These are phyloP conservation scores for Podaxis sp. DNA, from an alignment of 768 basidiomycete genomes.

Conservation along the genomic window DNA sequence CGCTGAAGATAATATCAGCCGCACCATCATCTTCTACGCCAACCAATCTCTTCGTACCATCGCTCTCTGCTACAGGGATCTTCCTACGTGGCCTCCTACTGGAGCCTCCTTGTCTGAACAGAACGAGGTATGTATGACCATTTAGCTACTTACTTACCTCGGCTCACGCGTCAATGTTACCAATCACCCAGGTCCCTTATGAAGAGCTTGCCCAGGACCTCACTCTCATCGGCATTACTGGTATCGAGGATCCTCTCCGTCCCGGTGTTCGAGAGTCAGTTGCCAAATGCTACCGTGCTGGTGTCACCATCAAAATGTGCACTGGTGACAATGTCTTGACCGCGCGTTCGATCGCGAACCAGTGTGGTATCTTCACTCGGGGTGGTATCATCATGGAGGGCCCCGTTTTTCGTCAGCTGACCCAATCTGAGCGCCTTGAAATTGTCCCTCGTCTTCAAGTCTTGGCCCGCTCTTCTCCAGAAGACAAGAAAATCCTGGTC, in stretches of 20 bases:
- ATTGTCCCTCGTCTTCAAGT: slow-evolving; percentile 93
- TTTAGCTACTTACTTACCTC: slow-evolving; percentile 11
- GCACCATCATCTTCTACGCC: slow-evolving; percentile 97
- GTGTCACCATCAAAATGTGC: slow-evolving; percentile 96
- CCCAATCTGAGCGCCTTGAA: slow-evolving; percentile 67
- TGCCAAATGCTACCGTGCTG: slow-evolving; percentile 80
- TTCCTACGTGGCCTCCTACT: slow-evolving; percentile 80
- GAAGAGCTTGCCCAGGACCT: slow-evolving; percentile 68
- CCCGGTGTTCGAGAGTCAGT: slow-evolving; percentile 90
- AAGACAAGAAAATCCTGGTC: slow-evolving; percentile 95
- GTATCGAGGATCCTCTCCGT: slow-evolving; percentile 96
- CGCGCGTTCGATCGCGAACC: slow-evolving; percentile 92
- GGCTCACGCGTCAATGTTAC: slow-evolving; percentile 11
- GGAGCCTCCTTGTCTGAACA: slow-evolving; percentile 38
- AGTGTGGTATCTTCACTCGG: slow-evolving; percentile 92
- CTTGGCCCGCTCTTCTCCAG: slow-evolving; percentile 94
- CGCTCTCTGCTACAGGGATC: slow-evolving; percentile 90
- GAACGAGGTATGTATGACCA: slow-evolving; percentile 47
- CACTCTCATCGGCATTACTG: slow-evolving; percentile 86
- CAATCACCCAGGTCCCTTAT: slow-evolving; percentile 56
- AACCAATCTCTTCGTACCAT: slow-evolving; percentile 95
- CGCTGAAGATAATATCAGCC: slow-evolving; percentile 78
- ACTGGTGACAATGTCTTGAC: slow-evolving; percentile 97
- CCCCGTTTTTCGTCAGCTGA: slow-evolving; percentile 84
- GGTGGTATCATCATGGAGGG: slow-evolving; percentile 99